Base-by-base conservation (phyloP, 2,329 filamentous ascomycete genomes). In the Colletotrichum cordylinicola region DNA sequence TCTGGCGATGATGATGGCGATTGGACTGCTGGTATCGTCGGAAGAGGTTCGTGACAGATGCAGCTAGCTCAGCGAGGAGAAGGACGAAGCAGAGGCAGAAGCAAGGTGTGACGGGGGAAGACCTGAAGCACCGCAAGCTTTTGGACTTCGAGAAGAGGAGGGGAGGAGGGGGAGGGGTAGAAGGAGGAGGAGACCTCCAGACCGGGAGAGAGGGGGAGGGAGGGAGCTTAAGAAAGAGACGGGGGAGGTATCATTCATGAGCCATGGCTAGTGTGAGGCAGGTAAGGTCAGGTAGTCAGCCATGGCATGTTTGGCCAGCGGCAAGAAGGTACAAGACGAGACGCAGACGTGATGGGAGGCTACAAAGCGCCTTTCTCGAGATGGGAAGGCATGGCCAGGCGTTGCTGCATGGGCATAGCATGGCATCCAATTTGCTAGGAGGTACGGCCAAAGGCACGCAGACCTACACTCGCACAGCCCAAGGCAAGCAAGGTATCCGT, bases 201-300 rank as follows among this genome's bases (percentile, higher is more conserved):
- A 16, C n/a, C 24, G 37, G 39, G 56, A 67, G n/a, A n/a, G n/a
- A 62, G 37, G 66, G 68, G 71, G 65, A 35, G 13, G 35, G 56
- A 29, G 56, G 70, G 35, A 69, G 65, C 58, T 75, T 69, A 73
- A 73, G 73, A 75, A 73, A 68, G 64, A 65, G 64, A 58, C 18
- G 56, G 58, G 58, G n/a, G 12, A 61, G 56, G 55, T 64, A 39
- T 48, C 62, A 67, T 15, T 29, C 37, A 56, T 24, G 58, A 56
- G 39, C 64, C n/a, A 58, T 58, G 27, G 21, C 55, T 58, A 24
- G 27, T 29, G 21, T 2, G 21, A 56, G 52, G 27, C 52, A 52
- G 24, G 24, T 24, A 24, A 24, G 24, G 24, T 24, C 24, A 24
- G 37, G 64, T 35, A 48, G 43, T 48, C 52, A 35, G 60, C 52